These are phyloP conservation scores for Phoenix dactylifera DNA, from an alignment of 176 grass and related monocot species.

Conservation along the genomic window DNA sequence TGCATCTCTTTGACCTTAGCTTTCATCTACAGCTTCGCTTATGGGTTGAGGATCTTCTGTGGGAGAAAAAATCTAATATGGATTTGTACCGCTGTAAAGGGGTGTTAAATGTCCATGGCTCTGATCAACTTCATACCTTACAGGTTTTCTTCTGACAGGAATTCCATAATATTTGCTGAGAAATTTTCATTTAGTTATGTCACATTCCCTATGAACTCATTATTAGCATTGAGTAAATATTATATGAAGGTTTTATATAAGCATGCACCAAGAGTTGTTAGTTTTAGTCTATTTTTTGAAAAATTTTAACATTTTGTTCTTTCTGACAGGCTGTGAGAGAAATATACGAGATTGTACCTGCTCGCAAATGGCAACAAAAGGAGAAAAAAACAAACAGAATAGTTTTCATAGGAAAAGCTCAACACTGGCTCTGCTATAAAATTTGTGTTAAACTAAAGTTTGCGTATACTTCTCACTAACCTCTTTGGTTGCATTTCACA, in stretches of 20 bases:
- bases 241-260: too few relatives aligned
- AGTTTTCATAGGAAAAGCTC: slow-evolving; percentile 72
- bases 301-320: slow-evolving; percentile 1
- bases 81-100: slow-evolving; percentile 94
- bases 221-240: too few relatives aligned
- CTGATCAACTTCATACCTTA: slow-evolving; percentile 76
- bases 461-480: too few relatives aligned
- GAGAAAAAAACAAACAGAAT: slow-evolving; percentile 69
- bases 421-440: background rate
- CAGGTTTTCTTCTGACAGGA: slow-evolving; percentile 46
- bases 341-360: slow-evolving; percentile 75
- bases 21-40: slow-evolving; percentile 47
- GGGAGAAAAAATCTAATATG: slow-evolving; percentile 70
- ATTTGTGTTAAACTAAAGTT: too few relatives aligned
- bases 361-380: slow-evolving; percentile 54
- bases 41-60: slow-evolving; percentile 97
- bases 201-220: too few relatives aligned
- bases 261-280: background rate
- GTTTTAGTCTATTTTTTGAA: background rate
- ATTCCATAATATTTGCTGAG: background rate
- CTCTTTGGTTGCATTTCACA: too few relatives aligned
- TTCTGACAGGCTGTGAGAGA: slow-evolving; percentile 87
- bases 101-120: slow-evolving; percentile 62
- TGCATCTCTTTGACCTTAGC: background rate
- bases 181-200: too few relatives aligned